phyloP scores from a whole-genome alignment of 208 protist species.

The Naegleria lovaniensis region DNA sequence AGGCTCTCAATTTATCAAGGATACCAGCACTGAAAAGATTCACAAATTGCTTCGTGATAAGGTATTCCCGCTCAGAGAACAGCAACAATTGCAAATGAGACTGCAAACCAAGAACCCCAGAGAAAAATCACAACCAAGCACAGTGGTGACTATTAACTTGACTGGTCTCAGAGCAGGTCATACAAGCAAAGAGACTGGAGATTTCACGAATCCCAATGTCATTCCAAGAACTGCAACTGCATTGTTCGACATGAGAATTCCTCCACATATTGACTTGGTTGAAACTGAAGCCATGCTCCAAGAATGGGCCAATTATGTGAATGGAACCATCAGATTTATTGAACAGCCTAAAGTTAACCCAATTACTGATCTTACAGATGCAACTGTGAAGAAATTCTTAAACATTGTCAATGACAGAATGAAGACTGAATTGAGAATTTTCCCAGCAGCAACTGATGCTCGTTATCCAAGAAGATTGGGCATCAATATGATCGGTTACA shows the following conservation, averaged over 20 bases:
- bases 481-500: constrained; percentile 63
- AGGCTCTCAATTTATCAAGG: constrained; percentile 48
- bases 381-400: background rate
- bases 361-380: constrained; percentile 21
- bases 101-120: background rate
- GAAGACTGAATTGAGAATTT: constrained; percentile 49
- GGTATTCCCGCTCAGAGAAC: constrained; percentile 38
- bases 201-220: constrained; percentile 53
- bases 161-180: constrained; percentile 50
- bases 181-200: constrained; percentile 39
- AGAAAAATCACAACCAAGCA: constrained; percentile 40
- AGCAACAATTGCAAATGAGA: constrained; percentile 37
- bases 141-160: constrained; percentile 62
- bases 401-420: constrained; percentile 14
- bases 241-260: constrained; percentile 57
- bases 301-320: constrained; percentile 39
- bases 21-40: constrained; percentile 54
- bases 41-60: constrained; percentile 36
- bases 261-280: constrained; percentile 46
- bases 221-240: constrained; percentile 52
- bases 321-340: background rate
- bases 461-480: constrained; percentile 47
- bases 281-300: constrained; percentile 47
- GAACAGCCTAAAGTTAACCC: background rate
- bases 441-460: constrained; percentile 58